Evolutionary conservation across 441 rosid genomes (phyloP).

Genomic region (Metrosideros polymorpha): DNA sequence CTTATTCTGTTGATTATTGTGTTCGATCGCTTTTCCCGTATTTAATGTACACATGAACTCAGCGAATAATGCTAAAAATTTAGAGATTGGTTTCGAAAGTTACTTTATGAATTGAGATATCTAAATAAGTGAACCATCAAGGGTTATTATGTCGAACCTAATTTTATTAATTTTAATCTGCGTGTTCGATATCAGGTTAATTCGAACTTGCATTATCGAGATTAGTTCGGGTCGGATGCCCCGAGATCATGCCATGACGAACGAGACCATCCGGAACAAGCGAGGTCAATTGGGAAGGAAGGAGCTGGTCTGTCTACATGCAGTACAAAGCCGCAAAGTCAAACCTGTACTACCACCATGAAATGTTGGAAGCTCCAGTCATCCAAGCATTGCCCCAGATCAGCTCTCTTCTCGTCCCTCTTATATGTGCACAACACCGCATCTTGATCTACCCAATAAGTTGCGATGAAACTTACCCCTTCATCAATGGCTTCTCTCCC

Average conservation of each 20-base stretch:
- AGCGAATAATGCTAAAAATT: not conserved
- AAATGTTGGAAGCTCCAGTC: not conserved
- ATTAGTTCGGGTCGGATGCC: not conserved
- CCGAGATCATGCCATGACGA: rapidly evolving
- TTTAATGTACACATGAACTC: not conserved
- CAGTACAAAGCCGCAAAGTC: slow-evolving; percentile 23
- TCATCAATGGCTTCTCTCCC: slow-evolving; percentile 10
- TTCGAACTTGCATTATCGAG: not conserved
- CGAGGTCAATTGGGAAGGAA: not conserved
- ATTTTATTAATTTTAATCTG: not conserved
- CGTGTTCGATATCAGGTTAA: not conserved
- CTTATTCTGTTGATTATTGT: not conserved
- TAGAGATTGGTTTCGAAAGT: not conserved
- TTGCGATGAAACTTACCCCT: not conserved
- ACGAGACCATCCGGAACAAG: not conserved
- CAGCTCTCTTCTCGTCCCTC: not conserved
- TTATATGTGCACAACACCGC: not conserved
- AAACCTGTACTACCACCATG: slow-evolving; percentile 25
- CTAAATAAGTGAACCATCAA: not conserved
- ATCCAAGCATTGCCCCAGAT: not conserved
- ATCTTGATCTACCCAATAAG: not conserved
- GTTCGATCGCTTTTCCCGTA: rapidly evolving
- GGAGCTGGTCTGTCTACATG: not conserved
- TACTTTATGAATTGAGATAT: not conserved
- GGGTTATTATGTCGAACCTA: not conserved